These are phyloP conservation scores for Yamadazyma takamatsuzukensis DNA, from an alignment of 805 yeast genomes.

Conservation along the genomic window DNA sequence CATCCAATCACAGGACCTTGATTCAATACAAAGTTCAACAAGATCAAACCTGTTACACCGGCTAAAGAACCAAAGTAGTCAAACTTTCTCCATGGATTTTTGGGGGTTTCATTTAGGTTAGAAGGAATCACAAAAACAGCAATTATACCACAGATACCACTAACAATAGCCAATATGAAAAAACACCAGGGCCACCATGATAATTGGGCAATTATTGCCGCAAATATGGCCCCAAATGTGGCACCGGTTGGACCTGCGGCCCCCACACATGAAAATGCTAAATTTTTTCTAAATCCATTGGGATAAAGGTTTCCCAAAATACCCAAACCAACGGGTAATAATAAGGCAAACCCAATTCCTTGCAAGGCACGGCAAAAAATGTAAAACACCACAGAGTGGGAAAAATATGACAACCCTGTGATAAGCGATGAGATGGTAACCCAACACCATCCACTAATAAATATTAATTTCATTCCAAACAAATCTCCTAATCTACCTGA, in stretches of 20 bases:
- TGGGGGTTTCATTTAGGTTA: conserved; percentile 5
- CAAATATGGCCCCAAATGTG: conserved; percentile 50
- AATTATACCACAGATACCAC: conserved; percentile 17
- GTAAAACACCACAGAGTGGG: conserved; percentile 48
- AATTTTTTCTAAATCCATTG: conserved; percentile 45
- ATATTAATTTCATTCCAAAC: conserved; percentile 56
- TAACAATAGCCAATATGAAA: conserved; percentile 44
- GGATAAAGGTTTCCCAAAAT: conserved; percentile 42
- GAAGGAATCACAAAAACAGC: conserved; percentile 7
- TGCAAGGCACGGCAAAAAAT: conserved; percentile 56
- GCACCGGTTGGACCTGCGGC: conserved; percentile 65
- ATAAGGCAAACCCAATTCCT: conserved; percentile 60
- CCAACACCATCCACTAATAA: conserved; percentile 55
- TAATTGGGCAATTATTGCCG: conserved; percentile 43
- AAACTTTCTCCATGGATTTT: conserved; percentile 11
- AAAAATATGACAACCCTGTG: conserved; percentile 54
- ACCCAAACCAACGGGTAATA: conserved; percentile 60
- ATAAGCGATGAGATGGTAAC: conserved; percentile 54
- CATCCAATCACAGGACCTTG: conserved; percentile 76
- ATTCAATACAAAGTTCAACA: conserved; percentile 68
- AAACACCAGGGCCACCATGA: conserved; percentile 63
- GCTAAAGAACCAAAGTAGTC: conserved; percentile 33
- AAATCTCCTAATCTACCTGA: conserved; percentile 73
- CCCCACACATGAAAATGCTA: conserved; percentile 56
- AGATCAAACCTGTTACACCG: conserved; percentile 58